phyloP scores from a whole-genome alignment of 805 yeast genomes.

The Teunomyces panamensis region DNA sequence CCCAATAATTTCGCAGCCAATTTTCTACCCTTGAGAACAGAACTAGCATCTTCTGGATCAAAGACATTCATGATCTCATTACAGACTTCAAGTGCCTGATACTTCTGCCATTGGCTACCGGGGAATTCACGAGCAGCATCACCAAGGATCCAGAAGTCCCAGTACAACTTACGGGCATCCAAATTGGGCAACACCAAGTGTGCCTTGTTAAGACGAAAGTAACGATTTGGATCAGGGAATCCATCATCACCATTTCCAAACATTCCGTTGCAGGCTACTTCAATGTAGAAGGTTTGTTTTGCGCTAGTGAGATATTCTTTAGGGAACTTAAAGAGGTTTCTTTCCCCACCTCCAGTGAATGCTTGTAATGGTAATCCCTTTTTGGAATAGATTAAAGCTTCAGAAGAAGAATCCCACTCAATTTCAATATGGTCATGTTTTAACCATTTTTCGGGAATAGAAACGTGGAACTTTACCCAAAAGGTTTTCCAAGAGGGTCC shows the following conservation, averaged over 20 bases:
- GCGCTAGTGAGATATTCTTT: constrained; percentile 50
- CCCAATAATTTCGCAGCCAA: constrained; percentile 69
- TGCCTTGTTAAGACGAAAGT: constrained; percentile 63
- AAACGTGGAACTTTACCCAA: constrained; percentile 75
- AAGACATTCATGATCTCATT: constrained; percentile 81
- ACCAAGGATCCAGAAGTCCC: constrained; percentile 84
- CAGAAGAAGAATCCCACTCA: constrained; percentile 85
- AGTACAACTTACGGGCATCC: constrained; percentile 71
- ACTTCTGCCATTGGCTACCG: constrained; percentile 75
- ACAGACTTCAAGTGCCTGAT: constrained; percentile 75
- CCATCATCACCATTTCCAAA: constrained; percentile 67
- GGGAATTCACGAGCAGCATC: constrained; percentile 89
- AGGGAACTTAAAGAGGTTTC: constrained; percentile 64
- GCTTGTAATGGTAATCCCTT: constrained; percentile 77
- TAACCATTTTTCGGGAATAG: constrained; percentile 63
- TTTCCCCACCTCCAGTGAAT: constrained; percentile 79
- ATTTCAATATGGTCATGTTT: constrained; percentile 53
- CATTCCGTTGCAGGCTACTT: constrained; percentile 93
- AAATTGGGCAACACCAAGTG: constrained; percentile 80
- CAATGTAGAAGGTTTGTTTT: constrained; percentile 68
- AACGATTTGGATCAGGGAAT: constrained; percentile 71
- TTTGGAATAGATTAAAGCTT: constrained; percentile 72
- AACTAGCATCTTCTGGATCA: constrained; percentile 61
- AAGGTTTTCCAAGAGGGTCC: constrained; percentile 98
- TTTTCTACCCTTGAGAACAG: constrained; percentile 62